phyloP scores from a whole-genome alignment of 2,329 filamentous ascomycete genomes.

The Ophiostoma ulmi region DNA sequence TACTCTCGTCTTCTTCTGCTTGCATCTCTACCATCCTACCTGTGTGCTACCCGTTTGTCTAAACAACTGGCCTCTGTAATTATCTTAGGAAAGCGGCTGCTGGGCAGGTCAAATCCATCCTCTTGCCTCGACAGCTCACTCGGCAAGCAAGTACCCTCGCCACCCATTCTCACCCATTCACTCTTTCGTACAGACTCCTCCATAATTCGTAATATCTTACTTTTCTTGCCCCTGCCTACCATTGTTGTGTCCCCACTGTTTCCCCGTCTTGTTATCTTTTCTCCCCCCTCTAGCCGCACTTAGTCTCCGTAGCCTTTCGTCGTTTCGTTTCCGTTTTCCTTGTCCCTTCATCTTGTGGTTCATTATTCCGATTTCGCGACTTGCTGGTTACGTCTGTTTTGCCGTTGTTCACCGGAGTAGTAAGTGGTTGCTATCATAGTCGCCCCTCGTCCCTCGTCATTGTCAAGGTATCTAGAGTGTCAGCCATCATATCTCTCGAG shows the following conservation, averaged over 20 bases:
- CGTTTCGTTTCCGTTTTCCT: not conserved
- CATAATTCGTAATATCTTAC: not conserved
- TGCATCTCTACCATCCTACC: not conserved
- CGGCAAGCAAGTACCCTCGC: not conserved
- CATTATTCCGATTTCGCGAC: not conserved
- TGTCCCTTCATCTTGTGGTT: not conserved
- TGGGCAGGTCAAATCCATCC: no score
- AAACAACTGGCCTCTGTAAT: no score
- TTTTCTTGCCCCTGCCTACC: not conserved
- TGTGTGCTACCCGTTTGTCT: not conserved
- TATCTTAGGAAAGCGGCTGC: no score
- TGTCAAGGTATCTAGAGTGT: not conserved
- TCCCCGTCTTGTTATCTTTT: slow-evolving; percentile 15
- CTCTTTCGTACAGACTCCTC: not conserved
- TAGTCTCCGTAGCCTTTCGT: not conserved
- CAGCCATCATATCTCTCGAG: not conserved
- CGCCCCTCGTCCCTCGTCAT: not conserved
- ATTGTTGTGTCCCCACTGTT: not conserved
- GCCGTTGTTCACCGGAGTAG: not conserved
- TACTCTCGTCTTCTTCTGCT: not conserved
- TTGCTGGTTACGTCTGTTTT: slow-evolving; percentile 8
- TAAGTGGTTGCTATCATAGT: not conserved
- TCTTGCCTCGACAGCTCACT: no score
- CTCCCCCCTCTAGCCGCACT: not conserved
- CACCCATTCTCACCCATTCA: not conserved